phyloP scores from a whole-genome alignment of 257 asterid species.

The Misopates orontium region DNA sequence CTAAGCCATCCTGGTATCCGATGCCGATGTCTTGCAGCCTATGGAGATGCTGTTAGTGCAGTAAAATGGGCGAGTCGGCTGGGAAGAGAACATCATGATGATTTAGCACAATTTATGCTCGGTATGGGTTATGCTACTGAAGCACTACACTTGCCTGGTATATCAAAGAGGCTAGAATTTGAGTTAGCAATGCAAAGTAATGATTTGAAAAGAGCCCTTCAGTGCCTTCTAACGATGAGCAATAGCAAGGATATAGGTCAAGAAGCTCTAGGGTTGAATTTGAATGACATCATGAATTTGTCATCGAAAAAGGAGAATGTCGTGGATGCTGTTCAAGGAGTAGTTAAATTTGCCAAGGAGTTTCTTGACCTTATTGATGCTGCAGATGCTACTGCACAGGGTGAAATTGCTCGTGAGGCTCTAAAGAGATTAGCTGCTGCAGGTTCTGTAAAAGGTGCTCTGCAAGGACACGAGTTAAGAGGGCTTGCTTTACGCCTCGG shows the following conservation, averaged over 20 bases:
- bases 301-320: conserved; percentile 81
- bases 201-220: conserved; percentile 91
- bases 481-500: conserved; percentile 93
- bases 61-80: conserved; percentile 99
- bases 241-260: conserved; percentile 97
- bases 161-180: conserved; percentile 93
- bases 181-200: conserved; percentile 97
- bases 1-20: conserved; percentile 97
- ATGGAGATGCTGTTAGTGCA: conserved; percentile 99
- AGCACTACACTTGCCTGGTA: conserved; percentile 98
- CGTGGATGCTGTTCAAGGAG: conserved; percentile 97
- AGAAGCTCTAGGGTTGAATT: conserved; percentile 87
- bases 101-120: conserved; percentile 97
- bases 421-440: conserved; percentile 98
- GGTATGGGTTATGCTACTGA: conserved; percentile 99
- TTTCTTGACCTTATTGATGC: conserved; percentile 92
- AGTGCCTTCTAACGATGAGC: conserved; percentile 95
- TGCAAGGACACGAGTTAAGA: conserved; percentile 84
- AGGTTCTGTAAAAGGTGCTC: conserved; percentile 96
- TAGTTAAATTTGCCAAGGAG: conserved; percentile 91
- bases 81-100: conserved; percentile 98
- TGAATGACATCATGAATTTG: conserved; percentile 87
- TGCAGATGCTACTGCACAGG: conserved; percentile 99
- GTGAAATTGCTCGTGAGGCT: conserved; percentile 97
- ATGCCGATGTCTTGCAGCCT: conserved; percentile 97